phyloP scores from a whole-genome alignment of 2,329 filamentous ascomycete species.

The Parafenestella ontariensis region DNA sequence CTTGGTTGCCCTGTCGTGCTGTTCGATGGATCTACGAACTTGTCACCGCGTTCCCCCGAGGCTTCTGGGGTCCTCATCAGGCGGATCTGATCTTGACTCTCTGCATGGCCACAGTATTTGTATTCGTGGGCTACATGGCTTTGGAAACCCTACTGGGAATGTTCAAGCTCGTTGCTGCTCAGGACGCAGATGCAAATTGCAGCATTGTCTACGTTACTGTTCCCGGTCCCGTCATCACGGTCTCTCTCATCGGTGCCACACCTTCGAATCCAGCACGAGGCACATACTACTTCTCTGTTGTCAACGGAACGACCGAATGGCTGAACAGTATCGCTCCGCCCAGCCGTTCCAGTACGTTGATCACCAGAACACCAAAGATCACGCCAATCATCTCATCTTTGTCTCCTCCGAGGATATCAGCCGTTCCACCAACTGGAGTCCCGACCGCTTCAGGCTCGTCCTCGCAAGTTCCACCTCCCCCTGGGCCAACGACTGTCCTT shows the following conservation, averaged over 20 bases:
- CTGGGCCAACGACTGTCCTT: constrained; percentile 1
- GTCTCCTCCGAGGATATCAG: background rate
- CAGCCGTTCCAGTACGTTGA: constrained; percentile 19
- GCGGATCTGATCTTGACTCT: constrained; percentile 24
- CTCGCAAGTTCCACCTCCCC: background rate
- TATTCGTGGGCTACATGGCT: constrained; percentile 24
- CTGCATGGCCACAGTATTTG: constrained; percentile 6
- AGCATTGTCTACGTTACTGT: constrained; percentile 44
- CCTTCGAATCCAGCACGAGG: constrained; percentile 33
- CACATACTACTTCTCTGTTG: constrained; percentile 44
- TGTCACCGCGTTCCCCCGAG: constrained; percentile 13
- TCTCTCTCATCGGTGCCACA: constrained; percentile 36
- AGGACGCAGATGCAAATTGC: constrained; percentile 32
- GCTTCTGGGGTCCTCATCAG: constrained; percentile 13
- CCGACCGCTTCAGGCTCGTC: background rate
- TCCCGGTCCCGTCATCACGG: constrained; percentile 42
- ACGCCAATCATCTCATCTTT: constrained; percentile 8
- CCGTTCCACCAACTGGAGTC: background rate
- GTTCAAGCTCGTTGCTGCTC: constrained; percentile 32
- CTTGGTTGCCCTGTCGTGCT: constrained; percentile 35
- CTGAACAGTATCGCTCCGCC: constrained; percentile 38
- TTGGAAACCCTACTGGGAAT: constrained; percentile 29
- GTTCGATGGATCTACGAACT: constrained; percentile 17
- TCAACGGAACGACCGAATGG: constrained; percentile 44
- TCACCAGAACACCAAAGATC: constrained; percentile 7